Evolutionary conservation across 441 rosid species (phyloP).

Genomic region (Aleurites moluccanus): DNA sequence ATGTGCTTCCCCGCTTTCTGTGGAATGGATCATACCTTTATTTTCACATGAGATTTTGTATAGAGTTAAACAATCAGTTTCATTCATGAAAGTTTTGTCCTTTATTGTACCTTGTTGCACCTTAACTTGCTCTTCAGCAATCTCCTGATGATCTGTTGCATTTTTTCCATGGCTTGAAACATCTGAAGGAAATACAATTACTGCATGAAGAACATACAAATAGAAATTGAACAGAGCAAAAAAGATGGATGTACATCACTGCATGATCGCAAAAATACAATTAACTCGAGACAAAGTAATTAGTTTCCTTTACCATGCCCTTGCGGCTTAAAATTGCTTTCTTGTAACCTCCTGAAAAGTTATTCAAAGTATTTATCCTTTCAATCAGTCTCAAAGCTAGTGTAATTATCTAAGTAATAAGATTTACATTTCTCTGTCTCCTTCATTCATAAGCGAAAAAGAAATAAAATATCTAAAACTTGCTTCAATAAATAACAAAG

Average conservation of each 20-base stretch:
- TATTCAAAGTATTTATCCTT: neutral
- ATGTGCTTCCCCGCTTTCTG: slow-evolving; percentile 16
- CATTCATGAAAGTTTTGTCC: slow-evolving; percentile 1
- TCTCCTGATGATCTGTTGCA: slow-evolving; percentile 8
- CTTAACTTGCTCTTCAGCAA: neutral
- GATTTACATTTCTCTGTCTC: neutral
- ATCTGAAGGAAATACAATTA: neutral
- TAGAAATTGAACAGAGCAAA: neutral
- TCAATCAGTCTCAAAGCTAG: too few relatives aligned
- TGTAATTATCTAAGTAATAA: neutral
- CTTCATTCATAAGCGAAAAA: neutral
- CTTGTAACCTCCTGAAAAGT: neutral
- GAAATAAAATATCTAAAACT: neutral
- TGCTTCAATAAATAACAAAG: neutral
- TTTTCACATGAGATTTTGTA: slow-evolving; percentile 11
- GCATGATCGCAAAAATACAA: neutral
- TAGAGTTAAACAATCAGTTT: neutral
- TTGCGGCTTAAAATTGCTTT: neutral
- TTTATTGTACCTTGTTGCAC: slow-evolving; percentile 14
- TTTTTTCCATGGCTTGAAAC: slow-evolving; percentile 12
- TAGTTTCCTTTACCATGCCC: neutral
- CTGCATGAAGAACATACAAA: too few relatives aligned
- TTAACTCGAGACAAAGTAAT: neutral
- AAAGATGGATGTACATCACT: neutral
- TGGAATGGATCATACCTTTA: neutral